These are phyloP conservation scores for Diplodia scrobiculata DNA, from an alignment of 2,329 filamentous ascomycete genomes.

Conservation along the genomic window DNA sequence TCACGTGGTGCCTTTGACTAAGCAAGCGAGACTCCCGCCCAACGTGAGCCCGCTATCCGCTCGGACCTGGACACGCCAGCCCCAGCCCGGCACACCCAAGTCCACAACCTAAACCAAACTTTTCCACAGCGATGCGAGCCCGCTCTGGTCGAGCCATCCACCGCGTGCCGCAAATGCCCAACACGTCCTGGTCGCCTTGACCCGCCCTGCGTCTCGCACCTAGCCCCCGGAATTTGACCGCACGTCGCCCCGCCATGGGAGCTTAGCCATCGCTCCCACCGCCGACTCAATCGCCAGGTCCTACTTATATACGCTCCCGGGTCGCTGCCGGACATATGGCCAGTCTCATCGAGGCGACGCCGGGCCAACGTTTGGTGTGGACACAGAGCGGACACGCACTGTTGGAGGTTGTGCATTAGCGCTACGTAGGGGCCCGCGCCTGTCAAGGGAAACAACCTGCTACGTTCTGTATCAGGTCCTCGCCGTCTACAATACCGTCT, in stretches of 20 bases:
- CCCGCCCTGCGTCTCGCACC: not conserved
- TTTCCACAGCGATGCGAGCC: constrained; percentile 5
- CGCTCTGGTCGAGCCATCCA: constrained; percentile 2
- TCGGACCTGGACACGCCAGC: constrained; percentile 24
- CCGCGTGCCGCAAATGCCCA: not conserved
- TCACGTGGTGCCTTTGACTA: constrained; percentile 23
- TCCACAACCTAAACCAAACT: constrained; percentile 5
- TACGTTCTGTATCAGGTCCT: not conserved
- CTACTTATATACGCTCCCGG: constrained; percentile 1
- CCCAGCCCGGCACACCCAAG: constrained; percentile 21
- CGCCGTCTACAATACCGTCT: not conserved
- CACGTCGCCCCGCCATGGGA: constrained; percentile 5
- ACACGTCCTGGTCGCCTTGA: not conserved
- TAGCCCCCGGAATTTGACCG: not conserved
- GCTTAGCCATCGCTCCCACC: not conserved
- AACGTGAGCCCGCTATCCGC: constrained; percentile 12
- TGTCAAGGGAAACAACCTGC: not conserved
- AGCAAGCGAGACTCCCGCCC: constrained; percentile 20
- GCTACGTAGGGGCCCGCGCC: not conserved
- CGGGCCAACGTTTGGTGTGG: not conserved
- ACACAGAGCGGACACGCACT: constrained; percentile 17
- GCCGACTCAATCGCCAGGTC: not conserved
- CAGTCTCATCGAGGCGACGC: constrained; percentile 4
- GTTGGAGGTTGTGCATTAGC: constrained; percentile 16
- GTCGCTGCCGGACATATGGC: not conserved